Conservation (phyloP, 2,329 filamentous ascomycete genomes). For the Ophiostoma sp. region DNA sequence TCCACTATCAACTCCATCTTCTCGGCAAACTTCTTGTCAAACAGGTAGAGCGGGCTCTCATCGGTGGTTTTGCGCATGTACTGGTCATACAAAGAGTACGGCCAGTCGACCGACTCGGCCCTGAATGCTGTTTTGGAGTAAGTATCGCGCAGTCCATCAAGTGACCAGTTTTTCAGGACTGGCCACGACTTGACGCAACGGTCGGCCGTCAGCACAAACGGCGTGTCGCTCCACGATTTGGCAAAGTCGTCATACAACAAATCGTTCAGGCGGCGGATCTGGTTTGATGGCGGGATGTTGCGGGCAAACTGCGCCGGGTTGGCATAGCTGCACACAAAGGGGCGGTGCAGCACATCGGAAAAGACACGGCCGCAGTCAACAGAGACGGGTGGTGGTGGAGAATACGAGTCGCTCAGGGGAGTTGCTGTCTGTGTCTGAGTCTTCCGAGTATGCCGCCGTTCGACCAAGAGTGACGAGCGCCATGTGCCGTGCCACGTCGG, state of each 20-base stretch:
- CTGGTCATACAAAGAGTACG: conserved; percentile 72
- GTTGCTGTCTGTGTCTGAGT: background rate
- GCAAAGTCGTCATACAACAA: conserved; percentile 74
- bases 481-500: conserved; percentile 80
- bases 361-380: conserved; percentile 78
- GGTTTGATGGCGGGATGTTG: conserved; percentile 71
- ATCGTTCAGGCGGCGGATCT: conserved; percentile 68
- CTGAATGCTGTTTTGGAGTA: conserved; percentile 72
- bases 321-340: conserved; percentile 84
- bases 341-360: conserved; percentile 86
- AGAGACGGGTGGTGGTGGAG: conserved; percentile 42
- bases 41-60: conserved; percentile 89
- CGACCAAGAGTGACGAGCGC: conserved; percentile 71
- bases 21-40: conserved; percentile 81
- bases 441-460: background rate
- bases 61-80: conserved; percentile 81
- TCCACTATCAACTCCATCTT: conserved; percentile 77
- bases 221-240: conserved; percentile 71
- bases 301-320: conserved; percentile 64
- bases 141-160: conserved; percentile 62
- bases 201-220: conserved; percentile 74
- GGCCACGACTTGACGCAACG: conserved; percentile 78
- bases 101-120: conserved; percentile 93
- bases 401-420: background rate
- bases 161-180: conserved; percentile 71